Conservation (phyloP, 805 yeast species). For the Candida xiaguanensis region DNA sequence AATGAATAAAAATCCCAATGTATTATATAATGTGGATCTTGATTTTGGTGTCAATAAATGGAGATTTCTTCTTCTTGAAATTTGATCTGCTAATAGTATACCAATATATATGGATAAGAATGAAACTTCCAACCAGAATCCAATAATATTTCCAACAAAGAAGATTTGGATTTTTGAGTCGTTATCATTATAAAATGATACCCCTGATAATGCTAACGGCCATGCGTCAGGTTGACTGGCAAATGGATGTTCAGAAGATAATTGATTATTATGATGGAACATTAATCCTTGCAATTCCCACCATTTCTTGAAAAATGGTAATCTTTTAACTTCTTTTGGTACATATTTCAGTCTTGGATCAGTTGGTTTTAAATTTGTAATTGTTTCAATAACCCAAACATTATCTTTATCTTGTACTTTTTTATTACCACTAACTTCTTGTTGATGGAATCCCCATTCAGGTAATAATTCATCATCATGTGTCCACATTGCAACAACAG, state of each 20-base stretch:
- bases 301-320: slow-evolving; percentile 85
- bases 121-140: slow-evolving; percentile 81
- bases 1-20: slow-evolving; percentile 75
- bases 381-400: slow-evolving; percentile 72
- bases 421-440: slow-evolving; percentile 94
- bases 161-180: slow-evolving; percentile 70
- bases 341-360: slow-evolving; percentile 62
- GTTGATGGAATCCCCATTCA: slow-evolving; percentile 91
- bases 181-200: slow-evolving; percentile 89
- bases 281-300: slow-evolving; percentile 80
- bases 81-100: slow-evolving; percentile 66
- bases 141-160: slow-evolving; percentile 85
- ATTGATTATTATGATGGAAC: slow-evolving; percentile 89
- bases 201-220: slow-evolving; percentile 90
- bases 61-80: slow-evolving; percentile 70
- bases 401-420: slow-evolving; percentile 64
- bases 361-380: slow-evolving; percentile 47
- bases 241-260: slow-evolving; percentile 88
- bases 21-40: slow-evolving; percentile 70
- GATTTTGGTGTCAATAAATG: slow-evolving; percentile 55
- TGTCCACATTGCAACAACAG: slow-evolving; percentile 93
- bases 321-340: slow-evolving; percentile 57
- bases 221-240: slow-evolving; percentile 89
- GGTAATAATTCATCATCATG: slow-evolving; percentile 81
- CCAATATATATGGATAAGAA: slow-evolving; percentile 62